These are phyloP conservation scores for Naumovozyma baii DNA, from an alignment of 805 yeast genomes.

Conservation along the genomic window DNA sequence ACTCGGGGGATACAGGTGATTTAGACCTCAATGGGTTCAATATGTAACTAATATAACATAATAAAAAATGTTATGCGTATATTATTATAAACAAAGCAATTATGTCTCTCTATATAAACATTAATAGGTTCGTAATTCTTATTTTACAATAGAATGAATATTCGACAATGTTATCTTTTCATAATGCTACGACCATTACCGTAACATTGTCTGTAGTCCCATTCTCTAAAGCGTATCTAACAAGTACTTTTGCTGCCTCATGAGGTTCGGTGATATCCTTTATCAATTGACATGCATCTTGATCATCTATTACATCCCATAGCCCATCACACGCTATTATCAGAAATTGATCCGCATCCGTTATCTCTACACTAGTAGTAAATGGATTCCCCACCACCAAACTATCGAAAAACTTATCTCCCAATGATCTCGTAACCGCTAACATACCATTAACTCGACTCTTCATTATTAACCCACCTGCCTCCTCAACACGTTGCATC, in stretches of 20 bases:
- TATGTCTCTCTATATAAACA: no score
- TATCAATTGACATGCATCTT: constrained; percentile 68
- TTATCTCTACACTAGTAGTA: constrained; percentile 77
- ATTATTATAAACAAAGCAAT: neutral
- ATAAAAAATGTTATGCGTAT: neutral
- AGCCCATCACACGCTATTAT: constrained; percentile 94
- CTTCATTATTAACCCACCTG: constrained; percentile 83
- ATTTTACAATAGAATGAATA: neutral
- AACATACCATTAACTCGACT: constrained; percentile 91
- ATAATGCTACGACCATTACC: constrained; percentile 65
- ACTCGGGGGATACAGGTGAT: constrained; percentile 23
- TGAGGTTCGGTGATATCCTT: constrained; percentile 47
- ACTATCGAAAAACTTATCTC: constrained; percentile 87
- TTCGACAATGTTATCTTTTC: constrained; percentile 1
- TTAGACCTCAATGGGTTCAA: constrained; percentile 23
- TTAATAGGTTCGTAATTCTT: no score
- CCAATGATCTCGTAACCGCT: constrained; percentile 88
- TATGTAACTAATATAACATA: constrained; percentile 4
- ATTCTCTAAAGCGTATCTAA: constrained; percentile 63
- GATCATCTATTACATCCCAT: constrained; percentile 90
- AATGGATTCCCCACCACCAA: constrained; percentile 85
- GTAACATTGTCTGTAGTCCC: constrained; percentile 88
- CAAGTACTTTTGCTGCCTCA: constrained; percentile 56
- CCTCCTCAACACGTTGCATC: constrained; percentile 57
- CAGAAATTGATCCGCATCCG: constrained; percentile 56